Evolutionary conservation across 208 protist genomes (phyloP), one percentile per base, ranked within the genome.

Genomic region (Kentomonas sorsogonicus): DNA sequence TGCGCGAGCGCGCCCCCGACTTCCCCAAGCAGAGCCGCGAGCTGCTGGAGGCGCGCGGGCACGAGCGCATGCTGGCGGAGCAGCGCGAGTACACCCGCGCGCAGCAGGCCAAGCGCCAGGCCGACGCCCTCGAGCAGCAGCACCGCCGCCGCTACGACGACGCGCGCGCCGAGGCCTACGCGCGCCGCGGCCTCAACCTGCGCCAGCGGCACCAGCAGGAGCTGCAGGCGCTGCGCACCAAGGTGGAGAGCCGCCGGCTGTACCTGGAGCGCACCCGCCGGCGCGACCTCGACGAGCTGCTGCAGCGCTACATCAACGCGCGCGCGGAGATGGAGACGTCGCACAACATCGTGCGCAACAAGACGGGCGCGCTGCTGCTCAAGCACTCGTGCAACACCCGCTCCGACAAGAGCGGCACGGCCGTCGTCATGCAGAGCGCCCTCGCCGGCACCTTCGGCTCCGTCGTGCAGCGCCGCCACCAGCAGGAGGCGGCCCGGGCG

Each of bases 231-330:
- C 73, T 96, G 27, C 71, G 70, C 27, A 70, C 70, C 10, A 89
- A 83, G 50, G 72, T 92, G 47, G 78, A 94, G 57, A 72, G 80
- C 56, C 73, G 82, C 16, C 66, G 79, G 20, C 48, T 83, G 11
- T 79, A 87, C 45, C 71, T 94, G 10, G 85, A 94, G 66, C 69
- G 80, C 45, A 54, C 67, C 43, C 80, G 91, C 13, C 89, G 94
- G 75, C 74, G 75, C 38, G 87, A 95, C 64, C 71, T 95, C 15
- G 85, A 95, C 45, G 75, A 89, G 46, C 70, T 95, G 16, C 74
- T 97, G 27, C 84, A 89, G 53, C 70, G 78, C 15, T 97, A 94
- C 74, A 75, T 95, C 41, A 95, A 94, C 71, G 70, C 82, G 16
- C 81, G 86, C 30, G 71, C 82, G 9, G 79, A 77, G 45, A 78